Conservation (phyloP, 2,329 filamentous ascomycete genomes). For the Alternaria rosae region DNA sequence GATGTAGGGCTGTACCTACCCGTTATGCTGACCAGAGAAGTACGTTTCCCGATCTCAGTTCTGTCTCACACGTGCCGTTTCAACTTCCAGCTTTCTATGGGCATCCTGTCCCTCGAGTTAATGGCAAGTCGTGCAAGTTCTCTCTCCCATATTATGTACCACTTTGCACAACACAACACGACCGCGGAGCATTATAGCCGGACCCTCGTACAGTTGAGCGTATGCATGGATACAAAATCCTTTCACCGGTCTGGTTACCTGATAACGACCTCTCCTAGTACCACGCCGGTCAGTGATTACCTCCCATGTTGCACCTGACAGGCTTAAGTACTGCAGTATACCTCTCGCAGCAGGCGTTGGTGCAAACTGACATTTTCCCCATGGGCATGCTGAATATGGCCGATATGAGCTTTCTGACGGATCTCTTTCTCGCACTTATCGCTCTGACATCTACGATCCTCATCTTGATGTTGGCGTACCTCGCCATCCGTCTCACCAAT, state of each 20-base stretch:
- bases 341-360: slow-evolving; percentile 2
- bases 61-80: background rate
- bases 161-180: slow-evolving; percentile 5
- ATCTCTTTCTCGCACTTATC: slow-evolving; percentile 26
- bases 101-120: slow-evolving; percentile 10
- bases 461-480: slow-evolving; percentile 23
- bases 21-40: background rate
- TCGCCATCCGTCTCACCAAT: slow-evolving; percentile 17
- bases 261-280: background rate
- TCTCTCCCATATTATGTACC: background rate
- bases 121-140: background rate
- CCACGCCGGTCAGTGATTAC: background rate
- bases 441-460: slow-evolving; percentile 22
- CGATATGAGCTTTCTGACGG: background rate
- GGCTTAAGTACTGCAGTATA: slow-evolving; percentile 18
- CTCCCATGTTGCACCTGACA: background rate
- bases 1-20: background rate
- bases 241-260: background rate
- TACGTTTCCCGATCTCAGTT: background rate
- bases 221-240: background rate
- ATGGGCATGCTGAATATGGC: slow-evolving; percentile 4
- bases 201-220: slow-evolving; percentile 1
- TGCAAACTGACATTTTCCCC: background rate
- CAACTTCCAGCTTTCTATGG: too few relatives aligned
- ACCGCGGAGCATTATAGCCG: background rate